Evolutionary conservation across 2,329 filamentous ascomycete genomes (phyloP).

Genomic region (Cephalotrichum gorgonifer): DNA sequence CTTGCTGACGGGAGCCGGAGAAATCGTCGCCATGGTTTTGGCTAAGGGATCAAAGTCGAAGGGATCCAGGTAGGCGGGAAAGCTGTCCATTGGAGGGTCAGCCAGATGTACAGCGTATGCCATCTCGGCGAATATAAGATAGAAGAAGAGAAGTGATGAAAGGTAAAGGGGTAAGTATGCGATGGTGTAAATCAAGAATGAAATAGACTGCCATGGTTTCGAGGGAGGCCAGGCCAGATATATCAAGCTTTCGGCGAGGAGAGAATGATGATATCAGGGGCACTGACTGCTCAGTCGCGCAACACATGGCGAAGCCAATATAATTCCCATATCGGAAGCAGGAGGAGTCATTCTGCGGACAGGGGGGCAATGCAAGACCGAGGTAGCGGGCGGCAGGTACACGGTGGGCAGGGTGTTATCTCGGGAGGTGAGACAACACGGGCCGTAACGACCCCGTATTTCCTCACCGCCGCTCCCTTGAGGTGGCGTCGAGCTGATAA

Average conservation of each 20-base stretch:
- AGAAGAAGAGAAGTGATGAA: neutral
- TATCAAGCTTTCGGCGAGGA: neutral
- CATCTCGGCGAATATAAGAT: neutral
- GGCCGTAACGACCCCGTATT: neutral
- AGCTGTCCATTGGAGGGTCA: slow-evolving; percentile 30
- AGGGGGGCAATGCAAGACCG: neutral
- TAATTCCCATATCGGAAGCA: neutral
- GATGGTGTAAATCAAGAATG: neutral
- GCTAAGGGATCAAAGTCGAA: slow-evolving; percentile 19
- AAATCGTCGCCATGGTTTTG: slow-evolving; percentile 7
- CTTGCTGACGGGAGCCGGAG: slow-evolving; percentile 15
- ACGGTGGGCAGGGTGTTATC: neutral
- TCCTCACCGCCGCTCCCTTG: neutral
- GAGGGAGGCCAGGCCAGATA: neutral
- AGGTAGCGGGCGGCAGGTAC: neutral
- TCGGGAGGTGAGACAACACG: neutral
- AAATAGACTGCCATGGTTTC: neutral
- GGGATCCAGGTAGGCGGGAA: slow-evolving; percentile 33
- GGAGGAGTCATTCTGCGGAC: neutral
- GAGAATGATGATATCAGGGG: neutral
- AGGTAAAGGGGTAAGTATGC: neutral
- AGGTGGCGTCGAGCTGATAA: neutral
- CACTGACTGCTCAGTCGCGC: neutral
- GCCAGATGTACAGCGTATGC: slow-evolving; percentile 20
- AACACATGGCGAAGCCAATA: neutral